These are phyloP conservation scores for Lentinula aciculospora DNA, from an alignment of 768 basidiomycete species.

Conservation along the genomic window DNA sequence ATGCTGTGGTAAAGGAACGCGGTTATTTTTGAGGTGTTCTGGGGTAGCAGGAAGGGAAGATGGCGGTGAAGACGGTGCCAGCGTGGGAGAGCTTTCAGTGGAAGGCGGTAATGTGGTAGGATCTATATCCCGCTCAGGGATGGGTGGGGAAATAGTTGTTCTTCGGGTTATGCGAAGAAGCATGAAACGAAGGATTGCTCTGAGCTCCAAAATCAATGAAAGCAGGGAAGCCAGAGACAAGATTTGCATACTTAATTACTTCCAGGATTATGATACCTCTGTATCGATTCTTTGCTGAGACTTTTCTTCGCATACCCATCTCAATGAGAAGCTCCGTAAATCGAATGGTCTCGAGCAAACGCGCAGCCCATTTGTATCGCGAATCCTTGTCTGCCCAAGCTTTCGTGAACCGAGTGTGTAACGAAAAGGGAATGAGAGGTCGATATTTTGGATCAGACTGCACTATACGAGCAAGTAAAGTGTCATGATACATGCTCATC, in stretches of 20 bases:
- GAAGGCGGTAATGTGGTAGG: constrained; percentile 56
- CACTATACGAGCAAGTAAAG: constrained; percentile 67
- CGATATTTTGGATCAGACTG: constrained; percentile 63
- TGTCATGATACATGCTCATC: constrained; percentile 92
- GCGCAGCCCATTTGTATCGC: constrained; percentile 75
- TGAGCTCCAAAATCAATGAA: constrained; percentile 23
- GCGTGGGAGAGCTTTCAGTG: constrained; percentile 53
- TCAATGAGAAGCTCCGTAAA: constrained; percentile 85
- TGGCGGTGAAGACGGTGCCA: constrained; percentile 51
- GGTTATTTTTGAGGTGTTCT: constrained; percentile 79
- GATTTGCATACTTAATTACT: constrained; percentile 67
- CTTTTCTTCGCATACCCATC: constrained; percentile 77
- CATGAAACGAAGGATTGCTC: constrained; percentile 68
- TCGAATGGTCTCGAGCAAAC: constrained; percentile 68
- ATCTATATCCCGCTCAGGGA: constrained; percentile 87
- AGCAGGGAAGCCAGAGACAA: constrained; percentile 3
- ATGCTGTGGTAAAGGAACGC: constrained; percentile 58
- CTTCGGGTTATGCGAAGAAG: constrained; percentile 72
- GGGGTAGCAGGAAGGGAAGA: constrained; percentile 60
- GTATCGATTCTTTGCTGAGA: constrained; percentile 64
- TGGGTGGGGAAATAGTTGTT: constrained; percentile 70
- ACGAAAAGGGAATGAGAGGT: constrained; percentile 68
- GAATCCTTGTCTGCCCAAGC: constrained; percentile 72
- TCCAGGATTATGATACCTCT: constrained; percentile 75
- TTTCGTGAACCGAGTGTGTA: constrained; percentile 86